Evolutionary conservation across 148 eudicot species (phyloP).

Genomic region (Pharnaceum exiguum): DNA sequence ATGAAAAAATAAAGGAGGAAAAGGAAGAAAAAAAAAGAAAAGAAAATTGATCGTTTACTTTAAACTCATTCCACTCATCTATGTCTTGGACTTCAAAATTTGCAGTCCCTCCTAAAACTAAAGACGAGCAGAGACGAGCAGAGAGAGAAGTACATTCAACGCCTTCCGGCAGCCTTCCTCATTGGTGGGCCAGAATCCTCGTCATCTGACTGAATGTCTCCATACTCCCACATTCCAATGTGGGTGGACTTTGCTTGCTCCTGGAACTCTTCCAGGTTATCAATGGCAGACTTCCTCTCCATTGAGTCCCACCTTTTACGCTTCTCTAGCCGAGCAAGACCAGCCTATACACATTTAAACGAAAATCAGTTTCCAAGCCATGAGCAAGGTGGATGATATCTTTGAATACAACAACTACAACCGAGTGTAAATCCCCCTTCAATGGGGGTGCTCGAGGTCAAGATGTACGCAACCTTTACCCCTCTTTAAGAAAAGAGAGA

Average conservation of each 20-base stretch:
- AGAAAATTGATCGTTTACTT: slow-evolving; percentile 3
- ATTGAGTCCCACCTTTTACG: slow-evolving; percentile 54
- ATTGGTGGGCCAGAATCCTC: slow-evolving; percentile 61
- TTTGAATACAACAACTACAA: too few species aligned
- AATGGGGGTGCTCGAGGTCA: too few species aligned
- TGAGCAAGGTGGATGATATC: too few species aligned
- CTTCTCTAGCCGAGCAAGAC: slow-evolving; percentile 79
- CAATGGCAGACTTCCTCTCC: slow-evolving; percentile 47
- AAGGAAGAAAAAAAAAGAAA: too few species aligned
- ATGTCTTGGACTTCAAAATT: slow-evolving; percentile 1
- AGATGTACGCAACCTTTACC: too few species aligned
- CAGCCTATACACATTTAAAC: slow-evolving; percentile 48
- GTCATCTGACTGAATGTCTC: slow-evolving; percentile 78
- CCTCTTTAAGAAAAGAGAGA: too few species aligned
- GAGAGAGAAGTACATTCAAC: slow-evolving; percentile 26
- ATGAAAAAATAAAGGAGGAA: too few species aligned
- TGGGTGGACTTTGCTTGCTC: slow-evolving; percentile 58
- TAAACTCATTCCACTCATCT: slow-evolving; percentile 14
- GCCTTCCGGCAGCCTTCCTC: slow-evolving; percentile 66
- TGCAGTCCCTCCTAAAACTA: slow-evolving; percentile 15
- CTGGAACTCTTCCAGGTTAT: slow-evolving; percentile 66
- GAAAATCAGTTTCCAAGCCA: background rate
- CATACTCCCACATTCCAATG: slow-evolving; percentile 82
- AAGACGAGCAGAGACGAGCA: slow-evolving; percentile 1
- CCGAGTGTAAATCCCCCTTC: too few species aligned